Evolutionary conservation across 1,284 basidiomycete genomes (phyloP).

Genomic region (Ceratobasidium sp.): DNA sequence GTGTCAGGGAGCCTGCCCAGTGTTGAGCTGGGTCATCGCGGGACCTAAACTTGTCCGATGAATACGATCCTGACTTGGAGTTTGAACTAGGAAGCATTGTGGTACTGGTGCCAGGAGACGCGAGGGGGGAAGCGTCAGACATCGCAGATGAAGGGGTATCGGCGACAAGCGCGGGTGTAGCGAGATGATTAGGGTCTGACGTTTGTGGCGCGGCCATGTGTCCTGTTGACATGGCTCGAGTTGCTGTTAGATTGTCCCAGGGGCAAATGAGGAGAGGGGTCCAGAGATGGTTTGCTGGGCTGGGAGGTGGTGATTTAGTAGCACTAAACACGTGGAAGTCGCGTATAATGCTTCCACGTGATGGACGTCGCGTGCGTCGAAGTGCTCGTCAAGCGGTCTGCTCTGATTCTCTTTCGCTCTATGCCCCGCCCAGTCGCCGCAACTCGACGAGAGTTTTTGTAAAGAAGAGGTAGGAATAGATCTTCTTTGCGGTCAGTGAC

Average conservation of each 20-base stretch:
- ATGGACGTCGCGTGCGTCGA: conserved; percentile 17
- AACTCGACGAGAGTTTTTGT: not conserved
- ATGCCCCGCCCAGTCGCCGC: not conserved
- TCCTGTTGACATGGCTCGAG: conserved; percentile 3
- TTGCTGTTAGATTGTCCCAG: not conserved
- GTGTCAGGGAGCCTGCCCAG: conserved; percentile 68
- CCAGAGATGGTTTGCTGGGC: not conserved
- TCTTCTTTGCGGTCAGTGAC: not conserved
- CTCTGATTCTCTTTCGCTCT: not conserved
- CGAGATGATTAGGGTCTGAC: conserved; percentile 9
- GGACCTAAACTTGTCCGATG: conserved; percentile 11
- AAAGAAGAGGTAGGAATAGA: not conserved
- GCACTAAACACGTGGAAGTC: conserved; percentile 33
- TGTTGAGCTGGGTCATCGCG: conserved; percentile 44
- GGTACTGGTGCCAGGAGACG: not conserved
- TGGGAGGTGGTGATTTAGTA: conserved; percentile 8
- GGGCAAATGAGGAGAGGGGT: not conserved
- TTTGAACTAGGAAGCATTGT: conserved; percentile 17
- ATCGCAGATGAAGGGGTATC: conserved; percentile 1
- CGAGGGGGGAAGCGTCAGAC: conserved; percentile 28
- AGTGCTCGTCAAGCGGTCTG: not conserved
- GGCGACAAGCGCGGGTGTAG: conserved; percentile 12
- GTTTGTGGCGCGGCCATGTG: conserved; percentile 5
- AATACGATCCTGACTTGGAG: not conserved
- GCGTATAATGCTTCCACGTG: conserved; percentile 30